A percentile compares a stretch with the other conserved stretches of the same genome.
Conservation (phyloP, 148 eudicot species). For the Persicaria tinctoria region DNA sequence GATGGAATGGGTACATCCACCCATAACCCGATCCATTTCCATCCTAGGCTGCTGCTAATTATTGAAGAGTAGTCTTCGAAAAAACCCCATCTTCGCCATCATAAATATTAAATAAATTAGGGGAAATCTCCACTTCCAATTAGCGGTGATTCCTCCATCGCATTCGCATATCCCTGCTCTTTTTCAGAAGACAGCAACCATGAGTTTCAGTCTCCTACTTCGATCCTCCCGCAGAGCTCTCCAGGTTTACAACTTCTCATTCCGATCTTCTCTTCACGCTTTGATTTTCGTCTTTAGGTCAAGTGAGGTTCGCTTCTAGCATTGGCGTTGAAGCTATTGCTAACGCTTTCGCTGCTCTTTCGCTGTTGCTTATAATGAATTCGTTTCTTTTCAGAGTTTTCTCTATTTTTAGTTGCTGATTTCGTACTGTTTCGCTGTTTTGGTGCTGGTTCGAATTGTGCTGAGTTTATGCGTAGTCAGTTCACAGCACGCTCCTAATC, state of each 20-base stretch:
- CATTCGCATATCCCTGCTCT: neutral
- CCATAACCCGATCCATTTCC: too few relatives aligned
- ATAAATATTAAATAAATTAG: too few relatives aligned
- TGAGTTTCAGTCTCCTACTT: slow-evolving; percentile 6
- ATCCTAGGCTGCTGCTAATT: too few relatives aligned
- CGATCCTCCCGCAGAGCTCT: slow-evolving; percentile 11
- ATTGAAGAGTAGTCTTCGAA: too few relatives aligned
- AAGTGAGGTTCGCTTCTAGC: neutral
- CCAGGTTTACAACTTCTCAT: slow-evolving; percentile 6
- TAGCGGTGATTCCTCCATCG: neutral
- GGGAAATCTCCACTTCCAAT: too few relatives aligned
- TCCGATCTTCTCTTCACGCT: neutral
- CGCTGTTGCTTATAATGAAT: neutral
- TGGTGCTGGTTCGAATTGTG: neutral
- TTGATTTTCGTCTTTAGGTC: neutral
- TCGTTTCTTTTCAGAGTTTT: neutral
- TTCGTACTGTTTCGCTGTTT: neutral
- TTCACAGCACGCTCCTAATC: neutral
- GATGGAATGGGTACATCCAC: too few relatives aligned
- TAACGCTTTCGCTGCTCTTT: neutral
- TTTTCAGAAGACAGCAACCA: neutral
- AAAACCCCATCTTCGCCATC: too few relatives aligned
- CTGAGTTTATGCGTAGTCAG: neutral
- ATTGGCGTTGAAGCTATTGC: neutral
- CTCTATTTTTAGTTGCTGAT: neutral